Conservation (phyloP, 208 protist genomes). For the Crithidia sp. region DNA sequence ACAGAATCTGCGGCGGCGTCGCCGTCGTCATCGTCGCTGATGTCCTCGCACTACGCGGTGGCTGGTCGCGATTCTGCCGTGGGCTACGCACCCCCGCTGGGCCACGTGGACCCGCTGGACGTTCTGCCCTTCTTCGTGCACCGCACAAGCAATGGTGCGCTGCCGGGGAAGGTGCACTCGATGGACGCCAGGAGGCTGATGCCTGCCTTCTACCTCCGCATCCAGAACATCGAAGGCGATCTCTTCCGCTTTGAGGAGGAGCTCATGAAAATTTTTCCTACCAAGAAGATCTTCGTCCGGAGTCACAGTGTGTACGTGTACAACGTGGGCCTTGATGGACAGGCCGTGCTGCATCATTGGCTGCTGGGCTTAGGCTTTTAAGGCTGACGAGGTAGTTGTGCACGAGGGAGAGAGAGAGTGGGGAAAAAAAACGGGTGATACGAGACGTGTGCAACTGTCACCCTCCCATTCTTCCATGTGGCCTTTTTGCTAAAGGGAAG, state of each 20-base stretch:
- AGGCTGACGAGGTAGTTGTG: not conserved
- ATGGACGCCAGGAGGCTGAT: slow-evolving; percentile 78
- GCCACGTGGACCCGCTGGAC: slow-evolving; percentile 77
- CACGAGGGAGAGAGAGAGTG: not conserved
- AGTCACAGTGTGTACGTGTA: slow-evolving; percentile 77
- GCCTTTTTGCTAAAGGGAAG: too few relatives aligned
- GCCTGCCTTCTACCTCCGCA: slow-evolving; percentile 74
- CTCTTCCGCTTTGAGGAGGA: slow-evolving; percentile 88
- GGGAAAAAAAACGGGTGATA: not conserved
- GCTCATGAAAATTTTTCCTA: slow-evolving; percentile 91
- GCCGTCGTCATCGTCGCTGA: not conserved
- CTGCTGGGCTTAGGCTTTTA: slow-evolving; percentile 87
- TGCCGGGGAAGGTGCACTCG: slow-evolving; percentile 75
- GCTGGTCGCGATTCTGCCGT: slow-evolving; percentile 58
- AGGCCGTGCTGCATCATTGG: slow-evolving; percentile 83
- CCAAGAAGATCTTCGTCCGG: slow-evolving; percentile 88
- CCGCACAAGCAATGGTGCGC: slow-evolving; percentile 72
- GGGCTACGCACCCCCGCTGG: slow-evolving; percentile 79
- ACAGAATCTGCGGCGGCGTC: not conserved
- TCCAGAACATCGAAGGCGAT: slow-evolving; percentile 78
- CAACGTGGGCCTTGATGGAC: slow-evolving; percentile 80
- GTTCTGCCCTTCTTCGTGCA: slow-evolving; percentile 87
- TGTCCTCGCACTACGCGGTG: slow-evolving; percentile 46
- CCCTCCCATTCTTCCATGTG: too few relatives aligned
- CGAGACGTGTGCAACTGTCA: too few relatives aligned